Evolutionary conservation across 1,284 basidiomycete genomes (phyloP).

Genomic region (Irpex lacteus): DNA sequence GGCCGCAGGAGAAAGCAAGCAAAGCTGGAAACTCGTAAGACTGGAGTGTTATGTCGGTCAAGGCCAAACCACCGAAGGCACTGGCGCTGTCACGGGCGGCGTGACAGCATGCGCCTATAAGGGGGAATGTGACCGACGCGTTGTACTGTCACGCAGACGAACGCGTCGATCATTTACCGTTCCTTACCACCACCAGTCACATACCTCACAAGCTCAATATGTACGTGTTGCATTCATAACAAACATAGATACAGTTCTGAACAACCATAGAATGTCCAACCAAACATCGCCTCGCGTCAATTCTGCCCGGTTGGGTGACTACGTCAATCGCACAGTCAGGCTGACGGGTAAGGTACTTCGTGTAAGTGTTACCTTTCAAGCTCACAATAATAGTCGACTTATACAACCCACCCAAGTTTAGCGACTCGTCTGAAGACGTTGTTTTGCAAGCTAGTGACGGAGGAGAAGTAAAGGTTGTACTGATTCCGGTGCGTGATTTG

Average conservation of each 20-base stretch:
- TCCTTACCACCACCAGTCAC: background rate
- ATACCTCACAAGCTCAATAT: too few species aligned
- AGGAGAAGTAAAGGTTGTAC: constrained; percentile 58
- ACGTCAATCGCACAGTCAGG: constrained; percentile 61
- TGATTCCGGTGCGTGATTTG: constrained; percentile 19
- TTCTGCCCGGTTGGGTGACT: constrained; percentile 53
- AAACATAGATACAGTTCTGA: background rate
- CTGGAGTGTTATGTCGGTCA: background rate
- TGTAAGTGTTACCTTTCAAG: constrained; percentile 36
- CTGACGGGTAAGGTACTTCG: constrained; percentile 69
- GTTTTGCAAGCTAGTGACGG: constrained; percentile 73
- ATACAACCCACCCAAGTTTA: constrained; percentile 1
- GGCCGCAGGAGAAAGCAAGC: too few species aligned
- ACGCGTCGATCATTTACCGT: background rate
- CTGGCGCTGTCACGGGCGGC: background rate
- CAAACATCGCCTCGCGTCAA: constrained; percentile 63
- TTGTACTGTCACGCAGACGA: background rate
- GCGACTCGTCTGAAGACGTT: constrained; percentile 29
- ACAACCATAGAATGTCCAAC: constrained; percentile 32
- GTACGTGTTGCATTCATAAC: background rate
- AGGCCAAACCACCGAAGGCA: background rate
- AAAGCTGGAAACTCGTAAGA: too few species aligned
- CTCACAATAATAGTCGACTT: background rate
- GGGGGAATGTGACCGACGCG: background rate
- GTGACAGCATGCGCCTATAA: background rate